phyloP scores from a whole-genome alignment of 306 rosid genomes.

The Mucuna pruriens region DNA sequence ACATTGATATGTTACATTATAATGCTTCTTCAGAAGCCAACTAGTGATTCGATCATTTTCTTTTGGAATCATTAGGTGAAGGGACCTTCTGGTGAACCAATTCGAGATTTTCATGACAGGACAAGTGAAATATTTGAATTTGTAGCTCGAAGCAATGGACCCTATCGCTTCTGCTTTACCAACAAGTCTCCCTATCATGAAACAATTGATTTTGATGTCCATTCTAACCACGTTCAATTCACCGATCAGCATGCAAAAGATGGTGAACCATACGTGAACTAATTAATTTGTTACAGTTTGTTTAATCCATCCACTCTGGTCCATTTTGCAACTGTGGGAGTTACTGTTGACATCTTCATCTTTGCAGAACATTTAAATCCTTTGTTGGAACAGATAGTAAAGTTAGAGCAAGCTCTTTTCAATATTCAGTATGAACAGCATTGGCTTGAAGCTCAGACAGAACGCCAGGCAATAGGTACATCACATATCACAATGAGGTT shows the following conservation, averaged over 20 bases:
- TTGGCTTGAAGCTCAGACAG: slow-evolving; percentile 88
- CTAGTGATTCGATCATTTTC: background rate
- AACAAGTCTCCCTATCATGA: slow-evolving; percentile 86
- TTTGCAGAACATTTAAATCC: slow-evolving; percentile 70
- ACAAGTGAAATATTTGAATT: slow-evolving; percentile 73
- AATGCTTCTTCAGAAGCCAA: background rate
- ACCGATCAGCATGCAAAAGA: slow-evolving; percentile 65
- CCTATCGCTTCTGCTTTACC: slow-evolving; percentile 76
- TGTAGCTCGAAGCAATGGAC: slow-evolving; percentile 52
- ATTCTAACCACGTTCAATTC: slow-evolving; percentile 58
- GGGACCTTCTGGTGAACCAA: slow-evolving; percentile 59
- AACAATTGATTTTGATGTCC: slow-evolving; percentile 80
- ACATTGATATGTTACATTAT: background rate
- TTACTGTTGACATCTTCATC: slow-evolving; percentile 28
- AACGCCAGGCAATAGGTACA: slow-evolving; percentile 71
- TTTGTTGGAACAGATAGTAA: slow-evolving; percentile 60
- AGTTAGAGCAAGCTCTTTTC: slow-evolving; percentile 78
- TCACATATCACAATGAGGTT: background rate
- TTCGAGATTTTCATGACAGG: slow-evolving; percentile 64
- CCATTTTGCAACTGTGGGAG: background rate
- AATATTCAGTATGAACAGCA: slow-evolving; percentile 85
- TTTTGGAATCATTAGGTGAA: slow-evolving; percentile 51
- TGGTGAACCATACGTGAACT: slow-evolving; percentile 42
- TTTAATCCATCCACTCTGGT: background rate
- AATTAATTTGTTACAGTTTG: background rate